Evolutionary conservation across 2,329 filamentous ascomycete species (phyloP), one percentile per base, ranked within the genome.

Genomic region (Pseudofabraea citricarpa): DNA sequence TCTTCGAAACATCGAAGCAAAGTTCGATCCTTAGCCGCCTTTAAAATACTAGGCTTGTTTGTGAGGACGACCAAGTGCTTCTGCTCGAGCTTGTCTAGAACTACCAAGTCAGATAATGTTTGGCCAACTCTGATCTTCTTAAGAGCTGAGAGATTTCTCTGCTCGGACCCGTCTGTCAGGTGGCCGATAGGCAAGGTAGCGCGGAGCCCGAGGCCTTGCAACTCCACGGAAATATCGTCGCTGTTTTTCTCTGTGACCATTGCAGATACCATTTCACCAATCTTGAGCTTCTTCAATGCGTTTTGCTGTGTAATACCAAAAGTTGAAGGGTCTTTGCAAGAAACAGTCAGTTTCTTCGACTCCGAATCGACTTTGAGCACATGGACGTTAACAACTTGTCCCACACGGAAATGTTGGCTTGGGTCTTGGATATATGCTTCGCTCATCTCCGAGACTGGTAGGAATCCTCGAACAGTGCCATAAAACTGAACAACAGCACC

Each of bases 361-460:
- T 85, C 80, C 1, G 81, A 70, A 54, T 95, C 82, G 39, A 96
- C 81, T 39, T 84, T 86, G 24, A 95, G 66, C n/a, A 94, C 81
- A 57, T 91, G 87, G 16, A 96, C 87, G 57, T 81, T 94, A 52
- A 98, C 85, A 2, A 95, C 91, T 63, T 98, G 93, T 1, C 93
- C 94, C 33, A 82, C 68, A 26, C 85, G 82, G 70, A 98, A 98
- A 65, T 97, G 90, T 58, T 94, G 83, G 36, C 79, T 80, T 4
- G 93, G 90, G 58, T 96, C 87, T 53, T 85, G 79, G 57, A 98
- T 96, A 60, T 85, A 96, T 9, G 90, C 90, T 63, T 98, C 93
- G 62, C 93, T 97, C 93, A 98, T 98, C 66, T 98, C 91, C 1
- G 87, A 87, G 1, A 95, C 83, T 2, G 93, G 93, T 43, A 98